Evolutionary conservation across 1,284 basidiomycete species (phyloP).

Genomic region (Apiotrichum gracile): DNA sequence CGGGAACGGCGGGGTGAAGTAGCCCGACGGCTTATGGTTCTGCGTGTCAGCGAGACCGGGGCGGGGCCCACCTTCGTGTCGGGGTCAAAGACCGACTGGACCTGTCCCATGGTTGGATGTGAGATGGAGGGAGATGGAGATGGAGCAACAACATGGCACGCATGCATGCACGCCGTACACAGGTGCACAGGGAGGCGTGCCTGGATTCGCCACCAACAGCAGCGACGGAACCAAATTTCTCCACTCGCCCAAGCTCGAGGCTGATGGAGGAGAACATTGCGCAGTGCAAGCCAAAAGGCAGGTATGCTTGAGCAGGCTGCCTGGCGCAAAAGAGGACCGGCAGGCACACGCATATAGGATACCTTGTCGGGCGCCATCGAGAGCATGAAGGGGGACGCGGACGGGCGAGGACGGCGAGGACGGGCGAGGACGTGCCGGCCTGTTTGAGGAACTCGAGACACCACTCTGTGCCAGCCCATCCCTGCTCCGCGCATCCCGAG

Average conservation of each 20-base stretch:
- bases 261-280: too few species aligned
- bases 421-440: constrained; percentile 26
- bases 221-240: too few species aligned
- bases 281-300: too few species aligned
- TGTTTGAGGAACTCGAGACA: constrained; percentile 20
- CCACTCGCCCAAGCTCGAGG: too few species aligned
- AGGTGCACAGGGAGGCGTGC: too few species aligned
- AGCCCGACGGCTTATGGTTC: constrained; percentile 27
- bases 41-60: not conserved
- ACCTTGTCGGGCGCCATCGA: constrained; percentile 19
- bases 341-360: constrained; percentile 2
- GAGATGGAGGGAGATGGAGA: not conserved
- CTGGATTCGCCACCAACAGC: too few species aligned
- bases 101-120: constrained; percentile 25
- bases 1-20: constrained; percentile 48
- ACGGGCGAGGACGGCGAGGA: too few species aligned
- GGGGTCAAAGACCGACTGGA: constrained; percentile 30
- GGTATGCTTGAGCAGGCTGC: too few species aligned
- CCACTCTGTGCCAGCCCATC: not conserved
- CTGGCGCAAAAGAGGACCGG: too few species aligned
- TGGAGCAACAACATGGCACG: not conserved
- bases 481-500: too few species aligned
- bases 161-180: too few species aligned
- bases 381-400: constrained; percentile 21
- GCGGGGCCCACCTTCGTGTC: constrained; percentile 8